Conservation (phyloP, 257 asterid species). For the Ilex aquifolium region DNA sequence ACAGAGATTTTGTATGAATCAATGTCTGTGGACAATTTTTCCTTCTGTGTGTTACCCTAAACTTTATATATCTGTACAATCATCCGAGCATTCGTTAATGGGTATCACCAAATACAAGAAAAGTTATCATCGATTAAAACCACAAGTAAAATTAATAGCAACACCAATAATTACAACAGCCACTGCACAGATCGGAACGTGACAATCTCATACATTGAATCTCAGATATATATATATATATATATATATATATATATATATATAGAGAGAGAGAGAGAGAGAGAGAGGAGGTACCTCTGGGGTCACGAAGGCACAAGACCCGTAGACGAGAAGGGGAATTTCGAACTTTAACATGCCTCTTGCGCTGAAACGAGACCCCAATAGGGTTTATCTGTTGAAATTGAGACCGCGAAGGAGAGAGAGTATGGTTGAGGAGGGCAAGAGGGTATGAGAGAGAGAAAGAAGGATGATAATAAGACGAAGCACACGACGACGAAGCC, state of each 20-base stretch:
- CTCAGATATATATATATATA: background rate
- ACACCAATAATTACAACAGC: background rate
- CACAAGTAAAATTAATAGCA: background rate
- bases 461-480: too few species aligned
- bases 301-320: conserved; percentile 35
- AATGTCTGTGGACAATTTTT: too few species aligned
- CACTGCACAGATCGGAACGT: background rate
- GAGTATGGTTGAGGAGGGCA: conserved; percentile 8
- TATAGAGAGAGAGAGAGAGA: background rate
- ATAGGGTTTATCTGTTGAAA: conserved; percentile 20
- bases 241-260: too few species aligned
- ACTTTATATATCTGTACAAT: too few species aligned
- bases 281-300: conserved; percentile 30
- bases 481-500: conserved; percentile 21
- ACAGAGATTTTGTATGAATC: too few species aligned
- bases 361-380: conserved; percentile 30
- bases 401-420: conserved; percentile 19
- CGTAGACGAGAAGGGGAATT: conserved; percentile 26
- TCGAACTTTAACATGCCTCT: conserved; percentile 23
- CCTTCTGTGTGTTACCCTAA: too few species aligned
- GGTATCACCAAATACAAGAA: too few species aligned
- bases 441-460: conserved; percentile 24
- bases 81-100: too few species aligned
- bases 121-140: background rate
- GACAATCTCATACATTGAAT: background rate